Evolutionary conservation across 768 basidiomycete species (phyloP).

Genomic region (Mycena crocata): DNA sequence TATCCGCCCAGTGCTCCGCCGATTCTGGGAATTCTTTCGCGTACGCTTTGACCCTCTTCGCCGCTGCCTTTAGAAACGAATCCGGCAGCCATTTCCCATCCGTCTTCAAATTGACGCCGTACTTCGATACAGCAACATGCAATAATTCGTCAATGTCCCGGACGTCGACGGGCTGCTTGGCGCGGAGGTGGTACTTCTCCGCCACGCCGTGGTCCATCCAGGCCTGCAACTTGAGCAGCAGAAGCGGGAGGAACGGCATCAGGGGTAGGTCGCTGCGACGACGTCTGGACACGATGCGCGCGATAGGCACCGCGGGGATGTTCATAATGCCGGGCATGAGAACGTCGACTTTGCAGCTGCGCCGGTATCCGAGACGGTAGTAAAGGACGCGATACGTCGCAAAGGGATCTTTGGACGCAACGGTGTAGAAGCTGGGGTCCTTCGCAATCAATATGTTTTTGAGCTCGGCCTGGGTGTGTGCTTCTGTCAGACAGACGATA

Average conservation of each 20-base stretch:
- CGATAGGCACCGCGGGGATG: conserved; percentile 46
- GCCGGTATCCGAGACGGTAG: conserved; percentile 43
- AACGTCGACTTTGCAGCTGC: conserved; percentile 53
- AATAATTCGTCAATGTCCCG: conserved; percentile 56
- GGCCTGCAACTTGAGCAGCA: conserved; percentile 55
- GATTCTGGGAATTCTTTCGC: conserved; percentile 34
- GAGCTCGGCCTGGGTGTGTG: conserved; percentile 49
- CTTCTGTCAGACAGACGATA: conserved; percentile 53
- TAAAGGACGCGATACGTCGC: conserved; percentile 58
- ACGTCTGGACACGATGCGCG: conserved; percentile 34
- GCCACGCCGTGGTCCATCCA: conserved; percentile 55
- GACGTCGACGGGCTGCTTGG: conserved; percentile 54
- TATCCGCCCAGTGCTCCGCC: conserved; percentile 31
- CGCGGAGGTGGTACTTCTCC: conserved; percentile 42
- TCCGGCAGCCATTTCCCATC: conserved; percentile 44
- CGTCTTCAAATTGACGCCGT: conserved; percentile 33
- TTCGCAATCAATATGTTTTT: conserved; percentile 49
- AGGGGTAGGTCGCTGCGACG: conserved; percentile 47
- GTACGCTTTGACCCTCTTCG: conserved; percentile 39
- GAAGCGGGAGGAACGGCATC: conserved; percentile 50
- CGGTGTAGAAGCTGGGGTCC: conserved; percentile 51
- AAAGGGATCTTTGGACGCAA: conserved; percentile 48
- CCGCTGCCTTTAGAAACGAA: conserved; percentile 43
- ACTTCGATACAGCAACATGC: conserved; percentile 45
- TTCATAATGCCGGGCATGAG: conserved; percentile 50